Evolutionary conservation across 345 rosid species (phyloP), one percentile per base, ranked within the genome.

Genomic region (Cardamine occulta): DNA sequence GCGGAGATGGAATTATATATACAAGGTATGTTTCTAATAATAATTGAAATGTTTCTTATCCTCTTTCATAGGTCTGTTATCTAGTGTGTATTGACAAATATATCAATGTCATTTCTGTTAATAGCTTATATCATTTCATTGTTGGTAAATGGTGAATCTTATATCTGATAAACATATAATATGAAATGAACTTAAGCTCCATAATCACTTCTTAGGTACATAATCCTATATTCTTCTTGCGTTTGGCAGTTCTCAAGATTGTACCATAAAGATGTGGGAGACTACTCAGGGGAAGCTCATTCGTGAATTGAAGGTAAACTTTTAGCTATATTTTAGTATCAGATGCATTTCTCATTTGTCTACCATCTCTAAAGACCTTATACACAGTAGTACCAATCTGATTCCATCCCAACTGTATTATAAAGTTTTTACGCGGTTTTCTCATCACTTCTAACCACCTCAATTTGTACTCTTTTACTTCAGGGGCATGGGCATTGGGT

Each of bases 401-500:
- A 32, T 66, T 32, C n/a, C 40, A 45, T 10, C 40, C 35, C 4
- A 17, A 35, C 37, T n/a, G 4, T 73, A 42, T 42, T 3, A 29
- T 44, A 5, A 8, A 23, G 17, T 54, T 8, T 2, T 21, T 21
- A n/a, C 24, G 70, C 17, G 5, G 3, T 48, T 48, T 47, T n/a
- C 37, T 34, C 54, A 64, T 64, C 45, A 40, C 48, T 61, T 53
- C 35, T 53, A 35, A 18, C 40, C 34, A 32, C 72, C 23, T 67
- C 21, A 40, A 0, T 13, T 6, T 28, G 12, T 53, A 7, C 19
- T 62, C 39, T 70, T 47, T 18, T 60, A 58, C 62, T 60, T 47
- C 51, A 94, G 97, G 98, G 98, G 81, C 98, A 93, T 82, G 98
- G 93, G 7, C 97, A 90, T 84, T 92, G 98, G 98, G 91, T 94